These are phyloP conservation scores for Globisporangium okanoganense DNA, from an alignment of 352 stramenopile genomes.

Conservation along the genomic window DNA sequence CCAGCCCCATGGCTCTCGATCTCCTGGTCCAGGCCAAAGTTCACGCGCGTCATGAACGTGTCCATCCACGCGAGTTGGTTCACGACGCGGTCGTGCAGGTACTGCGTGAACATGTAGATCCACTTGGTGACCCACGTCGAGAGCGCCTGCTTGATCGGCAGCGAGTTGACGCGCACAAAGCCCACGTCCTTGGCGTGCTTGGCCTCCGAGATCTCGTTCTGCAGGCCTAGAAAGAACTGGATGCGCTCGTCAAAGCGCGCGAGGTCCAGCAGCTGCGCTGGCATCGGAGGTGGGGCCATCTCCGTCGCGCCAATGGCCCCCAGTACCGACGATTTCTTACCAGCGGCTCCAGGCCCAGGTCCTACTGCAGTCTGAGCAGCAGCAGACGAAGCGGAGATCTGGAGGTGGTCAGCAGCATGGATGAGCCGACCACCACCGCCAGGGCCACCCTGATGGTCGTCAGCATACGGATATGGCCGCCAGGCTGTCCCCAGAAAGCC, in stretches of 20 bases:
- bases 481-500: constrained; percentile 77
- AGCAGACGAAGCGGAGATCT: constrained; percentile 11
- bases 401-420: constrained; percentile 26
- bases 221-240: constrained; percentile 79
- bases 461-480: constrained; percentile 33
- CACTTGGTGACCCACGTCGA: constrained; percentile 94
- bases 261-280: constrained; percentile 72
- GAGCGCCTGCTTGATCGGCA: constrained; percentile 94
- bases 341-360: not conserved
- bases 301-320: constrained; percentile 1
- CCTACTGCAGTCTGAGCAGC: not conserved
- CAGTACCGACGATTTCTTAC: constrained; percentile 6
- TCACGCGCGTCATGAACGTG: constrained; percentile 80
- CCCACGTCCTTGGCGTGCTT: constrained; percentile 86
- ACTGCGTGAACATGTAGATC: constrained; percentile 94
- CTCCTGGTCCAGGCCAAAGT: constrained; percentile 66
- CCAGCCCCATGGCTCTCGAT: constrained; percentile 37
- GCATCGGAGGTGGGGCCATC: constrained; percentile 46
- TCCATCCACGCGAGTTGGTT: constrained; percentile 84
- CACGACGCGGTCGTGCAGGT: constrained; percentile 88
- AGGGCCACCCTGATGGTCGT: constrained; percentile 4
- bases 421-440: constrained; percentile 17
- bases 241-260: constrained; percentile 90
- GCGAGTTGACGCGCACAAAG: constrained; percentile 90
- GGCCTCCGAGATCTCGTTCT: constrained; percentile 88